Evolutionary conservation across 108 stramenopile species (phyloP).

Genomic region (Skeletonema tropicum): DNA sequence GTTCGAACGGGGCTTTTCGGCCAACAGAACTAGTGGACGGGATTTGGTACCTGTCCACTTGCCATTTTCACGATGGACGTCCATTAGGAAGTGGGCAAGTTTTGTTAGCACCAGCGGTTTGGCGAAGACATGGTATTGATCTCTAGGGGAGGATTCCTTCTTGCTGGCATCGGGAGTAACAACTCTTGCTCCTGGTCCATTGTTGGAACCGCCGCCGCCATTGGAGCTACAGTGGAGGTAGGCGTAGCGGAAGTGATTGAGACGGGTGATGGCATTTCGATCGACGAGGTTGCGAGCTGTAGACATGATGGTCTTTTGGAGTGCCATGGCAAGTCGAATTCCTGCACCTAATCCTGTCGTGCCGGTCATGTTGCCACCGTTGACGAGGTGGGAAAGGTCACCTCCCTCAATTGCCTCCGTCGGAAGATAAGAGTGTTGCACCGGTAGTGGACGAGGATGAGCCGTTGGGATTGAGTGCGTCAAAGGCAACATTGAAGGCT

Average conservation of each 20-base stretch:
- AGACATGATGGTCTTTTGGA: slow-evolving; percentile 71
- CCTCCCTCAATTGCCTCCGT: slow-evolving; percentile 56
- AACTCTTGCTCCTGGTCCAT: slow-evolving; percentile 27
- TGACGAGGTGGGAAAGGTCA: slow-evolving; percentile 71
- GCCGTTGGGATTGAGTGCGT: slow-evolving; percentile 73
- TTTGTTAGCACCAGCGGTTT: slow-evolving; percentile 80
- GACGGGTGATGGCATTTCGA: slow-evolving; percentile 76
- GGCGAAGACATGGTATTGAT: slow-evolving; percentile 68
- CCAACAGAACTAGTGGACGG: slow-evolving; percentile 85
- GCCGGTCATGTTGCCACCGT: slow-evolving; percentile 76
- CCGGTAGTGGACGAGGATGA: slow-evolving; percentile 34
- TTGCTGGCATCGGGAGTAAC: slow-evolving; percentile 39
- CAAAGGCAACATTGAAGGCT: slow-evolving; percentile 82
- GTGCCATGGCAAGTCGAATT: slow-evolving; percentile 73
- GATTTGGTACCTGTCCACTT: slow-evolving; percentile 89
- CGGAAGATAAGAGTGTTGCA: slow-evolving; percentile 26
- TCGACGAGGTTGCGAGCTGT: slow-evolving; percentile 77
- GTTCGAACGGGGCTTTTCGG: slow-evolving; percentile 73
- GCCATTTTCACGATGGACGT: slow-evolving; percentile 90
- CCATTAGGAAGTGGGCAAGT: slow-evolving; percentile 86
- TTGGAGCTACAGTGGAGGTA: slow-evolving; percentile 70
- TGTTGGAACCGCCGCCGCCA: slow-evolving; percentile 34
- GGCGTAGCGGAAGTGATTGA: slow-evolving; percentile 89
- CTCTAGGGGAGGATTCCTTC: too few species aligned
- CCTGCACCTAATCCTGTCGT: slow-evolving; percentile 81